These are phyloP conservation scores for Cenchrus fungigraminus DNA, from an alignment of 176 grass and related monocot species.

Conservation along the genomic window DNA sequence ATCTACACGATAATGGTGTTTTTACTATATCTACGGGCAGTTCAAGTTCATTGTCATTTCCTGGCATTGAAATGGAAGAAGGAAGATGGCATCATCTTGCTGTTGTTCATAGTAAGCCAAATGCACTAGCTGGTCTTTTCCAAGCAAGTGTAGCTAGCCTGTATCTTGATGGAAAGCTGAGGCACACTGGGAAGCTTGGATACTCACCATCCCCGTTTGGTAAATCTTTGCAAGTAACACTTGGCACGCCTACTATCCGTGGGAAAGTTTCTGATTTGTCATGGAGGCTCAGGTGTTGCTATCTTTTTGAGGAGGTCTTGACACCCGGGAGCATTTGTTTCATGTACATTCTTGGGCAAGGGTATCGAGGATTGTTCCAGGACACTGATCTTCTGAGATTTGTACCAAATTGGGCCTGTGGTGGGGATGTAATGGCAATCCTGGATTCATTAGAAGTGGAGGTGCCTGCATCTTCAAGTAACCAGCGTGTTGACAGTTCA, in stretches of 20 bases:
- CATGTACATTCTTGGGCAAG: conserved; percentile 98
- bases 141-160: conserved; percentile 94
- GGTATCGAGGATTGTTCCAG: conserved; percentile 92
- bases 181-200: conserved; percentile 96
- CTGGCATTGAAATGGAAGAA: conserved; percentile 89
- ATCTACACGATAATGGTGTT: conserved; percentile 90
- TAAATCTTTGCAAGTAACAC: conserved; percentile 98
- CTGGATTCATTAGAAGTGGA: conserved; percentile 93
- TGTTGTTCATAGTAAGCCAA: conserved; percentile 97
- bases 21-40: conserved; percentile 93
- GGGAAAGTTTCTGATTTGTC: conserved; percentile 77
- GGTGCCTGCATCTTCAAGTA: conserved; percentile 57
- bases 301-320: conserved; percentile 96
- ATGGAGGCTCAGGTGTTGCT: conserved; percentile 92
- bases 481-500: conserved; percentile 84
- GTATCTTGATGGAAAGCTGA: conserved; percentile 95
- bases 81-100: conserved; percentile 98
- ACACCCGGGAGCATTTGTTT: conserved; percentile 91
- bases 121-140: conserved; percentile 97
- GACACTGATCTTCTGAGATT: conserved; percentile 93
- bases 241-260: conserved; percentile 72
- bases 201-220: conserved; percentile 86
- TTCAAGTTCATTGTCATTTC: conserved; percentile 86
- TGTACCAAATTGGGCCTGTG: conserved; percentile 88
- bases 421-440: conserved; percentile 90